Evolutionary conservation across 176 grass and related monocot species (phyloP), one percentile per base, ranked within the genome.

Genomic region (Echinochloa phyllopogon): DNA sequence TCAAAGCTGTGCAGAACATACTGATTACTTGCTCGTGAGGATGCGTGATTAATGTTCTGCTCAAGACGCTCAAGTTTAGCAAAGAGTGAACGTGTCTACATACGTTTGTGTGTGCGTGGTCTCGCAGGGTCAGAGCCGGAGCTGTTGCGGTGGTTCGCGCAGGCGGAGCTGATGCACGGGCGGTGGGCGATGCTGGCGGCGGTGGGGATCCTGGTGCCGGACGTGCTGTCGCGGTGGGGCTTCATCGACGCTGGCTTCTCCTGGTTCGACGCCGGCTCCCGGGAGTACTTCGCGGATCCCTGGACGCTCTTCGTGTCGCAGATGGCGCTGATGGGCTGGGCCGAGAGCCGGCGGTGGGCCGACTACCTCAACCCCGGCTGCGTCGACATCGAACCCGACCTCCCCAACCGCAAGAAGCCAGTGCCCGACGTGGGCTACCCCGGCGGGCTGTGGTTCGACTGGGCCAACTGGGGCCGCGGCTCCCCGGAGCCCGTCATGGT

Each of bases 271-370:
- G 94, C 94, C 65, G 94, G 94, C 15, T 83, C 87, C 51, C 89
- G 88, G 21, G 89, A 97, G 64, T 97, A 94, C 79, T 97, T 97
- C 70, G 58, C 94, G 0, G 94, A 97, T 78, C 86, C 94, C 0
- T 76, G 81, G 67, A 97, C 91, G 75, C 91, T 97, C 65, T 97
- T 97, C 73, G 50, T 90, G 3, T 29, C 77, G 2, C 94, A 98
- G 88, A 95, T 98, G 95, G 71, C 81, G 75, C 91, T 98, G 11
- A 98, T 98, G 95, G 95, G 90, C 18, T 98, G 95, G 95, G 95
- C 57, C 0, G 95, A 98, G 89, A 89, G 95, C 51, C 90, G 95
- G 55, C 88, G 95, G 83, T 98, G 95, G 95, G 93, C 91, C 1
- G 95, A 95, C 82, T 68, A 59, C 75, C 27, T 95, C 39, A 84